Evolutionary conservation across 148 eudicot genomes (phyloP).

Genomic region (Vaccinium macrocarpon): DNA sequence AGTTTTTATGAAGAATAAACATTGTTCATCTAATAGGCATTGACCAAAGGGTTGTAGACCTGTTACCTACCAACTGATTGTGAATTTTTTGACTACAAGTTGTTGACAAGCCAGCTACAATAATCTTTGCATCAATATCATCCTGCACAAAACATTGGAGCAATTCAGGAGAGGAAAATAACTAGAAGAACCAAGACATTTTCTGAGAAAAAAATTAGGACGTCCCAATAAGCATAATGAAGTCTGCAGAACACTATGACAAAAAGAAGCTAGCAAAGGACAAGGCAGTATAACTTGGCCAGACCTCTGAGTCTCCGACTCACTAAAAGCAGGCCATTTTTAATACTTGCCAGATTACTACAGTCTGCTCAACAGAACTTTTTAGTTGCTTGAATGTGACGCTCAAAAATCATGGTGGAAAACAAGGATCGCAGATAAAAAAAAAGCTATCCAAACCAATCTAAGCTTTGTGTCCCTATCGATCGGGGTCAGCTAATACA

Average conservation of each 20-base stretch:
- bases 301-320: background rate
- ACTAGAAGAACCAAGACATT: slow-evolving; percentile 29
- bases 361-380: background rate
- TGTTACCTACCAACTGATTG: slow-evolving; percentile 79
- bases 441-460: background rate
- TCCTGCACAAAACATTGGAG: slow-evolving; percentile 52
- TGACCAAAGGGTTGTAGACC: slow-evolving; percentile 2
- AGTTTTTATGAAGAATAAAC: background rate
- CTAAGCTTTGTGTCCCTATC: background rate
- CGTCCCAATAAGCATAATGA: background rate
- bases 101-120: slow-evolving; percentile 89
- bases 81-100: slow-evolving; percentile 99
- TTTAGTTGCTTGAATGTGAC: background rate
- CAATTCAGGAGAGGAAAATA: slow-evolving; percentile 9
- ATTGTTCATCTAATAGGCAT: background rate
- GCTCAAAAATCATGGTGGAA: background rate
- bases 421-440: background rate
- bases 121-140: slow-evolving; percentile 67
- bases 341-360: background rate
- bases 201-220: background rate
- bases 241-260: background rate
- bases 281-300: background rate
- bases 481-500: background rate
- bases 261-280: slow-evolving; percentile 5
- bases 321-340: background rate